phyloP scores from a whole-genome alignment of 768 basidiomycete species.

The Agaricus sinodeliciosus region DNA sequence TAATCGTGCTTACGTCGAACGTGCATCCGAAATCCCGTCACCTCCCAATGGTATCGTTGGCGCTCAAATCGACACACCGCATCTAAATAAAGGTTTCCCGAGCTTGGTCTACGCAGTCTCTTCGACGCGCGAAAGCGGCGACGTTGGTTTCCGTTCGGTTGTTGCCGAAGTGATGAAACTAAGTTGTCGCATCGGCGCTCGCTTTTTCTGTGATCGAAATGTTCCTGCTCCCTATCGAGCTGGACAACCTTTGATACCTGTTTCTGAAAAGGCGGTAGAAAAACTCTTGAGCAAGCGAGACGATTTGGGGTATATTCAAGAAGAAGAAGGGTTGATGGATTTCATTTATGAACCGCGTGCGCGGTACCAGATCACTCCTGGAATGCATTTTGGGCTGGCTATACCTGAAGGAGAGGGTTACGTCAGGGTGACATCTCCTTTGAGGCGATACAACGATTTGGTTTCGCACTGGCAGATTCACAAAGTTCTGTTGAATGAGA shows the following conservation, averaged over 20 bases:
- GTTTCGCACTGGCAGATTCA: slow-evolving; percentile 94
- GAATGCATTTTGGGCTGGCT: slow-evolving; percentile 63
- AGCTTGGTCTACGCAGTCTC: slow-evolving; percentile 35
- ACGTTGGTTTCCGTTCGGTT: slow-evolving; percentile 41
- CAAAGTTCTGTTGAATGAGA: slow-evolving; percentile 46
- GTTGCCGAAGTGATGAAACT: slow-evolving; percentile 82
- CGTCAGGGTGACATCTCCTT: slow-evolving; percentile 74
- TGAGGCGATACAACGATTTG: slow-evolving; percentile 80
- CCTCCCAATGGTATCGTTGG: slow-evolving; percentile 16
- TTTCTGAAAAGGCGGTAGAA: slow-evolving; percentile 27
- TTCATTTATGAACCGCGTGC: slow-evolving; percentile 29
- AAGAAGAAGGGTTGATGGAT: slow-evolving; percentile 24
- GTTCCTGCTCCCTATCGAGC: slow-evolving; percentile 62
- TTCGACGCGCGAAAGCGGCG: slow-evolving; percentile 10
- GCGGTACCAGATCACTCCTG: slow-evolving; percentile 45
- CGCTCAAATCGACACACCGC: slow-evolving; percentile 20
- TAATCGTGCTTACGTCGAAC: background rate
- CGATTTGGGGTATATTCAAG: slow-evolving; percentile 35
- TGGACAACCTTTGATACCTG: slow-evolving; percentile 23
- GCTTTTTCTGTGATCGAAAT: slow-evolving; percentile 52
- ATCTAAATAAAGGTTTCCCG: slow-evolving; percentile 45
- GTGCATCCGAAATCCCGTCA: slow-evolving; percentile 19
- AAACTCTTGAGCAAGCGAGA: slow-evolving; percentile 45
- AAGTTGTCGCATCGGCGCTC: slow-evolving; percentile 70
- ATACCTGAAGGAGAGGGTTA: slow-evolving; percentile 77